Evolutionary conservation across 768 basidiomycete genomes (phyloP), one percentile per base, ranked within the genome.

Genomic region (Auricularia cornea): DNA sequence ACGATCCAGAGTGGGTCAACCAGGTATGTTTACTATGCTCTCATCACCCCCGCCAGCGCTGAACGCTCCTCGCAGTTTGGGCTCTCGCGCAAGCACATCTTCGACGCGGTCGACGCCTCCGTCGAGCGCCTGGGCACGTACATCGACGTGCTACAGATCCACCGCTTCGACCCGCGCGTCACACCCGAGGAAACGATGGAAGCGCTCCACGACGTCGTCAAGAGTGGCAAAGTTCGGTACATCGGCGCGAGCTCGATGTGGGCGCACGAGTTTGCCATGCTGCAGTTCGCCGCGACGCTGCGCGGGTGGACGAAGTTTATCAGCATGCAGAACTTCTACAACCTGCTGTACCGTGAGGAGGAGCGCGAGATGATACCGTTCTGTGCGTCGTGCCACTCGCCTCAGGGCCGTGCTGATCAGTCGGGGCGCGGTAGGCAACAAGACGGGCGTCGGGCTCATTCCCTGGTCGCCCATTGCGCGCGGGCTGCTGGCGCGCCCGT

Each of bases 121-220:
- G 66, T 80, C 35, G 68, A 74, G 61, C 64, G 79, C 16, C 70
- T 80, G 1, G 23, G 51, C 72, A 54, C 76, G 40, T 79, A 79
- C 61, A 72, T 80, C 65, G 79, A 80, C 67, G 66, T 78, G 3
- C 69, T 78, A 11, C 78, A 79, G 61, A 73, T 79, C 59, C 81
- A 82, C 63, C 77, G 82, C 26, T 81, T 81, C 60, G 82, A 83
- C 66, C 61, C 70, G 8, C 76, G 82, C n/a, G 82, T 82, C 1
- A 81, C 82, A 1, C 79, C 82, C 12, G 78, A 76, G 66, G 81
- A 78, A 67, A 78, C 65, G 33, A 79, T 79, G 78, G 69, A 76
- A 62, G 77, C 78, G 0, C 68, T 79, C 2, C 76, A 79, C 66
- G 76, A 78, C 61, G 71, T 78, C 23, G 77, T 77, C 41, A 70